A percentile compares a stretch with the other conserved stretches of the same genome.
phyloP scores from a whole-genome alignment of 2,329 filamentous ascomycete genomes.

The Phoma herbarum region DNA sequence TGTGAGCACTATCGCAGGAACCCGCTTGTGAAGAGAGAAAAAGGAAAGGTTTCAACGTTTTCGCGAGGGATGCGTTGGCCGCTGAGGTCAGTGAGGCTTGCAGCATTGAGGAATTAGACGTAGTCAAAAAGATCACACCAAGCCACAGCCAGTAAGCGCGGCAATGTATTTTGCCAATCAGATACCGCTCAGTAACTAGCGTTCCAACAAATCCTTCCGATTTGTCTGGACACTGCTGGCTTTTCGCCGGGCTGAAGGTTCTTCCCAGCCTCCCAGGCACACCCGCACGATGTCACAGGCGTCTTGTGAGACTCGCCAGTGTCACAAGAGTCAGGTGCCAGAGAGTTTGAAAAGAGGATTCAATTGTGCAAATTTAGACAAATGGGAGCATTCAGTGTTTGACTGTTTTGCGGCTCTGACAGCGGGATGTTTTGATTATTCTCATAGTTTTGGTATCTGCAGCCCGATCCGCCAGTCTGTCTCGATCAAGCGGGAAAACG shows the following conservation, averaged over 20 bases:
- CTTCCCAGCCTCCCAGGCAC: constrained; percentile 34
- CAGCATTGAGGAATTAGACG: constrained; percentile 20
- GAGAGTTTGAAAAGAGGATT: constrained; percentile 19
- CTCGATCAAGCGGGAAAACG: constrained; percentile 20
- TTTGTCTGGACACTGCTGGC: constrained; percentile 37
- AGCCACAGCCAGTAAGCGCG: constrained; percentile 26
- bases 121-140: constrained; percentile 16
- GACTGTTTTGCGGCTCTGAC: constrained; percentile 25
- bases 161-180: constrained; percentile 40
- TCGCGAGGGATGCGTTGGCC: constrained; percentile 39
- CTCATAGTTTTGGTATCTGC: constrained; percentile 7
- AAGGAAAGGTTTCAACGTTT: constrained; percentile 23
- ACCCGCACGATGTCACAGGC: constrained; percentile 23
- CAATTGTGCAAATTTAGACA: constrained; percentile 20
- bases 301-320: constrained; percentile 10
- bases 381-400: constrained; percentile 27
- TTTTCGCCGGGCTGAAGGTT: constrained; percentile 29
- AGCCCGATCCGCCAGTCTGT: constrained; percentile 10
- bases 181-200: constrained; percentile 32
- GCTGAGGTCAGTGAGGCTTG: constrained; percentile 36
- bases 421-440: constrained; percentile 39
- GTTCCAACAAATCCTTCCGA: constrained; percentile 35
- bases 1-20: constrained; percentile 20
- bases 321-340: constrained; percentile 13
- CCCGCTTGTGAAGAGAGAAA: constrained; percentile 16